These are phyloP conservation scores for Saccharomyces hybrid DNA, from an alignment of 1,139 yeast genomes.

Conservation along the genomic window DNA sequence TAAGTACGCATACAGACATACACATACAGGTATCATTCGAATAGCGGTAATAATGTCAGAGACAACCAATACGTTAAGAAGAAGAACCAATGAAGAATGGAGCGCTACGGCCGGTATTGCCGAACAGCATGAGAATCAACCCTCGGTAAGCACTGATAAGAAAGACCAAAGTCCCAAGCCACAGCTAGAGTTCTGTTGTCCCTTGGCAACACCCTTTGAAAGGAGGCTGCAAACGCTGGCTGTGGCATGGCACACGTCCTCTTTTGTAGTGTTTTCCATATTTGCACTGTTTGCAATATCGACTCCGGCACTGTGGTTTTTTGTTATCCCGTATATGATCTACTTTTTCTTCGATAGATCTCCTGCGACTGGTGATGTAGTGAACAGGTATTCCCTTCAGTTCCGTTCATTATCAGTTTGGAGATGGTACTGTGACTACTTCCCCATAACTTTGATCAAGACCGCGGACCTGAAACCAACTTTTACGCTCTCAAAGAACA, in stretches of 20 bases:
- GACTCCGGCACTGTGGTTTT: slow-evolving; percentile 64
- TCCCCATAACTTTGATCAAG: slow-evolving; percentile 71
- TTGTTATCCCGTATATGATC: slow-evolving; percentile 47
- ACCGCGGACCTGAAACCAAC: slow-evolving; percentile 71
- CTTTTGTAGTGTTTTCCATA: slow-evolving; percentile 54
- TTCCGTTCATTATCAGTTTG: slow-evolving; percentile 57
- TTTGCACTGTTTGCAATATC: slow-evolving; percentile 52
- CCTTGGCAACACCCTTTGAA: slow-evolving; percentile 40
- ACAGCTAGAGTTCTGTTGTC: slow-evolving; percentile 21
- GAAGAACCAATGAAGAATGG: background rate
- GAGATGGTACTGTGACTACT: slow-evolving; percentile 69
- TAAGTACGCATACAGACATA: background rate
- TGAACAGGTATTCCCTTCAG: slow-evolving; percentile 48
- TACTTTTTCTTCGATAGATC: slow-evolving; percentile 56
- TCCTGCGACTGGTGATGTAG: slow-evolving; percentile 65
- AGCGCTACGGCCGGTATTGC: background rate
- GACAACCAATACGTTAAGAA: background rate
- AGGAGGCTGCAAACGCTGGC: slow-evolving; percentile 64
- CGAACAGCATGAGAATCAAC: background rate
- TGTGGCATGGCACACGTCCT: slow-evolving; percentile 68
- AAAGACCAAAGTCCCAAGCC: background rate
- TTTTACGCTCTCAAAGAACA: slow-evolving; percentile 34
- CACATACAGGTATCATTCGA: background rate
- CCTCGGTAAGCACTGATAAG: background rate
- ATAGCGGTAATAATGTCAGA: background rate